phyloP scores from a whole-genome alignment of 345 rosid species.

The Ceriops decandra region DNA sequence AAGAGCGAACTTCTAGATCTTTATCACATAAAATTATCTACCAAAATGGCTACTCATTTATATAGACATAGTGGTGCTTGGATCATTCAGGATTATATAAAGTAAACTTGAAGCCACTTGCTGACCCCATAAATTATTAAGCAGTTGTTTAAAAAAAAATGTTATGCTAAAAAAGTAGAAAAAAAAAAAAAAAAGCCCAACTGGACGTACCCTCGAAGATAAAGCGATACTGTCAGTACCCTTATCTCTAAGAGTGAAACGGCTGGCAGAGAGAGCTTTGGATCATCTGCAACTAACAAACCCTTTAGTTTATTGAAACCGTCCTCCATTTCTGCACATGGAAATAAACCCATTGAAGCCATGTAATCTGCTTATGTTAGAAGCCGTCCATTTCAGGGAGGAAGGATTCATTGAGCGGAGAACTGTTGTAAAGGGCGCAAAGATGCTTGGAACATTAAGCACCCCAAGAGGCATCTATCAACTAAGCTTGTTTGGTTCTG shows the following conservation, averaged over 20 bases:
- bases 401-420: not conserved
- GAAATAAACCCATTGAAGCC: not conserved
- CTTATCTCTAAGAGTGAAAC: conserved; percentile 8
- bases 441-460: not conserved
- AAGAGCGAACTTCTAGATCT: no score
- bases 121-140: no score
- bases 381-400: no score
- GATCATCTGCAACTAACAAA: conserved; percentile 6
- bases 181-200: not conserved
- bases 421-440: not conserved
- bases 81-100: no score
- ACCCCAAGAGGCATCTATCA: not conserved
- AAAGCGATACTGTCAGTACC: not conserved
- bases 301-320: not conserved
- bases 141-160: no score
- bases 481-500: conserved; percentile 26
- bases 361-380: no score
- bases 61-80: no score
- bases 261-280: conserved; percentile 2
- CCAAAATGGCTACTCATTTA: no score
- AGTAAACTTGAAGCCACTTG: no score
- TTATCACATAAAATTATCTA: no score
- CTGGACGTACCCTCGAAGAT: not conserved
- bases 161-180: not conserved
- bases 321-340: not conserved